A percentile compares a stretch with the other conserved stretches of the same genome.
phyloP scores from a whole-genome alignment of 768 basidiomycete genomes.

The Daedaleopsis nitida region DNA sequence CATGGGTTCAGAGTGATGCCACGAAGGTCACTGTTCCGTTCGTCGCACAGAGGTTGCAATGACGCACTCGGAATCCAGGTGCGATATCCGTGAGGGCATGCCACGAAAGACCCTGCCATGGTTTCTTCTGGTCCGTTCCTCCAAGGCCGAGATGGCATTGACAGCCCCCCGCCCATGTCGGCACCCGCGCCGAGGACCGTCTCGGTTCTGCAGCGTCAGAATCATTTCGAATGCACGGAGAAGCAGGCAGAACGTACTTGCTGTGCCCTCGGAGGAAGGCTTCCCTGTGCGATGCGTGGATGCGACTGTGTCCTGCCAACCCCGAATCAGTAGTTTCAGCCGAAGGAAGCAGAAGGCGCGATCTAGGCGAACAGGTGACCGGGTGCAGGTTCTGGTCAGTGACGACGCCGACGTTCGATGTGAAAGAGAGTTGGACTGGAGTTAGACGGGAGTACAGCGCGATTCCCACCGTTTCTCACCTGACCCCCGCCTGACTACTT shows the following conservation, averaged over 20 bases:
- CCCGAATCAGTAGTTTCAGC: not conserved
- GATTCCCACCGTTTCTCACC: not conserved
- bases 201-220: not conserved
- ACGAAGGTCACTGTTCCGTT: too few relatives aligned
- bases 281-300: too few relatives aligned
- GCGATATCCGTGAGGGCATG: conserved; percentile 1
- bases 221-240: not conserved
- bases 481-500: not conserved
- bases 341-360: not conserved
- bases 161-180: not conserved
- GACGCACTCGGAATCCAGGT: conserved; percentile 2
- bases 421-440: not conserved
- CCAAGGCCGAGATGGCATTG: not conserved
- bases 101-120: not conserved
- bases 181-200: not conserved
- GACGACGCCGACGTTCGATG: not conserved
- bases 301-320: too few relatives aligned
- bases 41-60: not conserved
- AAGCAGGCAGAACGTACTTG: not conserved
- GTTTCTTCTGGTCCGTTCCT: not conserved
- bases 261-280: not conserved
- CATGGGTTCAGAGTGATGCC: too few relatives aligned
- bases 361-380: not conserved
- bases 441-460: not conserved
- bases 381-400: not conserved